Base-by-base conservation (phyloP, 2,329 filamentous ascomycete species). In the Taxawa tesnikishii region DNA sequence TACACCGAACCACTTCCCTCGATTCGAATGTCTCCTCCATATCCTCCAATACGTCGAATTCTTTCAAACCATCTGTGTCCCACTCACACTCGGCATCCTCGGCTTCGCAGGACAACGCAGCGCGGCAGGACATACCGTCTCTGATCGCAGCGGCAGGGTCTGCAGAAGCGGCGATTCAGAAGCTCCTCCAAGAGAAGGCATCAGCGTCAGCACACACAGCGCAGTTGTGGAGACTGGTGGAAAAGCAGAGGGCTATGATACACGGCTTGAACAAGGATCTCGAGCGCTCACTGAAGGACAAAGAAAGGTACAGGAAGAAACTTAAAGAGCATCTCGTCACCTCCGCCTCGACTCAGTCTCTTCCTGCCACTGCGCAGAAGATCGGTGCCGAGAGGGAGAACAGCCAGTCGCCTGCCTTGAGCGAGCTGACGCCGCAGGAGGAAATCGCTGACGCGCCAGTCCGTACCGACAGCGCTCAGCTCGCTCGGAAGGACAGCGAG, bases 181-280 rank as follows among this genome's bases (percentile, higher is more conserved):
- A 90, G 47, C 63, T 98, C 30, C 62, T 94, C 41, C 92, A 83
- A 52, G 90, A 98, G 52, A 96, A 94, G 55, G 76, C 88, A 41
- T 81, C 83, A 29, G 81, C 85, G 33, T 74, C 83, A 4, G 79
- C 83, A 44, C 90, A 96, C 51, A 96, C 96, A 52, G 68, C 78
- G 12, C 88, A 98, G 54, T 62, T 98, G 47, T 98, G 90, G 90
- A 79, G 85, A 31, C 62, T 98, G 28, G 85, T 98, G 30, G 88
- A 96, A 55, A 96, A 98, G 62, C 90, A 98, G 56, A 72, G 88
- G 40, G 76, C 84, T 11, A 87, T 98, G 76, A 85, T 98, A 33
- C 59, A 94, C 13, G 88, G 87, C 6, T 67, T 98, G 40, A 94
- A 96, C 51, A 93, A 90, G 55, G 90, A 98, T 52, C 64, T 98